Base-by-base conservation (phyloP, 108 stramenopile species). In the Conticribra weissflogii region DNA sequence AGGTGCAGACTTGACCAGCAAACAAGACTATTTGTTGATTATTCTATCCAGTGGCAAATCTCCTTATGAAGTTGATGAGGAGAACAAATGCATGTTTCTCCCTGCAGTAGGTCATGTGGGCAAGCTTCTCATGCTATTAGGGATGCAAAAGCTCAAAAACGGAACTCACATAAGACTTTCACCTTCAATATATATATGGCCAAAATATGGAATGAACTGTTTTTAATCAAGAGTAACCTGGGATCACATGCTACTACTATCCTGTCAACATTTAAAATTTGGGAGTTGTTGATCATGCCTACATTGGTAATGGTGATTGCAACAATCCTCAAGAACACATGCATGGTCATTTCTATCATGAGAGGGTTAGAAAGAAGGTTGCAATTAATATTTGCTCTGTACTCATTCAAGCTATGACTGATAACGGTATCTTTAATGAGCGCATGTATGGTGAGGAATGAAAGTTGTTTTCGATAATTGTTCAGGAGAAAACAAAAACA, bases 401-500 rank as follows among this genome's bases (percentile, higher is more conserved):
- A 50, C 33, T 73, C 8, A 1, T 65, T 1, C 58, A 76, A 36
- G 49, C 60, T 16, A 31, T 66, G 41, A 2, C 7, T 28, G 17
- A 15, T 5, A 2, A 31, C 14, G 46, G 34, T 36, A 2, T 75
- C 34, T 23, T 75, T 3, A n/a, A 27, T 15, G 74, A 75, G 2
- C 29, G 36, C 12, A 12, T 9, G 5, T 12, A 5, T 9, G 36
- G 36, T 41, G 36, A 12, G 12, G 36, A 41, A 41, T 41, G 5
- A 41, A 41, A 41, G 36, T 41, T 5, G 36, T 41, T 41, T 41
- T 41, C 12, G 66, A 75, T 24, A 76, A 68, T 24, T 76, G 67
- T 47, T 34, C 22, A 0, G 74, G 74, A n/a, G 59, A 76, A 47
- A 76, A 68, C 33, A 68, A 75, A 46, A 75, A 75, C 58, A 75